Percentiles rank a stretch among this genome's conserved stretches.
Evolutionary conservation across 352 stramenopile genomes (phyloP).

Genomic region (Elongisporangium prolatum): DNA sequence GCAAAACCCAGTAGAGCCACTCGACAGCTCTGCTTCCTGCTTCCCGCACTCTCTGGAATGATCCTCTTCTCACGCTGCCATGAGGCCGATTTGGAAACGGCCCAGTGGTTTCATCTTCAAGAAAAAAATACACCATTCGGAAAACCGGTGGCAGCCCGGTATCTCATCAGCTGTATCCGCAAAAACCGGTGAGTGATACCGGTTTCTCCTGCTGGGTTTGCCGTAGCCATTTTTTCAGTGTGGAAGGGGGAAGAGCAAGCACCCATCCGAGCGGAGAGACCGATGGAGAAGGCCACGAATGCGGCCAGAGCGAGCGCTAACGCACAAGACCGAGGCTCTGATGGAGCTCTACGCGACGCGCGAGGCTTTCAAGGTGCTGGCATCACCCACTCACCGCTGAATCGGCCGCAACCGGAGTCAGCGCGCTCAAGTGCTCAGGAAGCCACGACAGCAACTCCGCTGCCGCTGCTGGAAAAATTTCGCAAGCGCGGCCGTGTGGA

Average conservation of each 20-base stretch:
- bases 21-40: background rate
- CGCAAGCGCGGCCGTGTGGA: slow-evolving; percentile 68
- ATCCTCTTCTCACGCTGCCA: background rate
- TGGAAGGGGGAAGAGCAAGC: background rate
- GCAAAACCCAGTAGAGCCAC: background rate
- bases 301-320: background rate
- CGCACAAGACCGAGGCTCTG: background rate
- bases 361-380: background rate
- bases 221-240: background rate
- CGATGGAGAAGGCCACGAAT: background rate
- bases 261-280: background rate
- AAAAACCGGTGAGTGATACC: background rate
- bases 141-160: background rate
- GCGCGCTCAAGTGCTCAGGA: background rate
- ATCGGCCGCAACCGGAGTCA: background rate
- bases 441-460: background rate
- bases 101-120: background rate
- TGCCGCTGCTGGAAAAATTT: slow-evolving; percentile 36
- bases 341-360: background rate
- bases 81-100: background rate
- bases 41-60: background rate
- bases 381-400: background rate
- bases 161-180: background rate
- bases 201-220: background rate
- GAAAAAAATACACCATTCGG: background rate